Evolutionary conservation across 1,139 yeast species (phyloP).

Genomic region (Pneumocystis carinii): DNA sequence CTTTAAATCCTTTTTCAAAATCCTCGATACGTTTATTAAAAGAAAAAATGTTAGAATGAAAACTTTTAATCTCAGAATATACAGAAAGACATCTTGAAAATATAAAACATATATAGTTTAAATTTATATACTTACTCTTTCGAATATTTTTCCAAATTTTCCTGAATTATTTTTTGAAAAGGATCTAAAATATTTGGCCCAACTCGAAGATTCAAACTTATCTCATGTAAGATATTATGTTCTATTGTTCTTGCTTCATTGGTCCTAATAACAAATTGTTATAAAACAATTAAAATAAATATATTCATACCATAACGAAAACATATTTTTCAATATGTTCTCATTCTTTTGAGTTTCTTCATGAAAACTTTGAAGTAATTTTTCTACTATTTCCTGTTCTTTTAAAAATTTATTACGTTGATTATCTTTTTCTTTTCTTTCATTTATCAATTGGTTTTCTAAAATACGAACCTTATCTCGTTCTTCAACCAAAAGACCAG

Average conservation of each 20-base stretch:
- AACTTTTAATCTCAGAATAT: neutral
- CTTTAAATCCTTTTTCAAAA: neutral
- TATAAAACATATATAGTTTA: neutral
- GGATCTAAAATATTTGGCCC: neutral
- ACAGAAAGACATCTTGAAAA: neutral
- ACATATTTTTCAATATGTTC: neutral
- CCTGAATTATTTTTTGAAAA: neutral
- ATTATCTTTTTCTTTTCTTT: neutral
- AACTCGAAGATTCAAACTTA: neutral
- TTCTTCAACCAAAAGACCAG: neutral
- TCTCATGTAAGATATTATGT: neutral
- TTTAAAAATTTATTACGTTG: neutral
- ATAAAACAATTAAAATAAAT: neutral
- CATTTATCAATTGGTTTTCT: neutral
- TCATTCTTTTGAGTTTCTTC: neutral
- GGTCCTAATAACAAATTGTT: neutral
- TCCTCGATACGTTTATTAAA: neutral
- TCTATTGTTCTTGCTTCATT: neutral
- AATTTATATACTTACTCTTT: neutral
- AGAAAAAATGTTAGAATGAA: neutral
- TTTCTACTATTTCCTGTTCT: neutral
- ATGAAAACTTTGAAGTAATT: neutral
- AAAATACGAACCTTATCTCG: neutral
- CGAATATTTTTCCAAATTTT: neutral
- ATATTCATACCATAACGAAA: neutral